phyloP scores from a whole-genome alignment of 495 filamentous ascomycete genomes.

The Penicillium subrubescens region DNA sequence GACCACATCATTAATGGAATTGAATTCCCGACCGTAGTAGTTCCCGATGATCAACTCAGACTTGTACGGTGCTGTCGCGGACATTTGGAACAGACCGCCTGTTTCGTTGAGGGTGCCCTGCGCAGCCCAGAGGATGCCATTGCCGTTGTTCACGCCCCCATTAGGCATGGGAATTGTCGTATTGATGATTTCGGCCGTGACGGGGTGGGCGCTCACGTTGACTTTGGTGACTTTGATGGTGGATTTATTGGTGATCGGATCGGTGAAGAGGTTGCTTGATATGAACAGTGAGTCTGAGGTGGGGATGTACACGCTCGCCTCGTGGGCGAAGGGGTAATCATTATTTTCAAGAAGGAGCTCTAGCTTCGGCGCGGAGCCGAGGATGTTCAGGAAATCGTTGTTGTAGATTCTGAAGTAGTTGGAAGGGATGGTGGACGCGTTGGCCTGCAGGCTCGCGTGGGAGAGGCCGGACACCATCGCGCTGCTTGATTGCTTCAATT shows the following conservation, averaged over 20 bases:
- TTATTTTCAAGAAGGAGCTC: slow-evolving; percentile 40
- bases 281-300: slow-evolving; percentile 58
- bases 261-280: slow-evolving; percentile 54
- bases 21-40: slow-evolving; percentile 50
- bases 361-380: slow-evolving; percentile 39
- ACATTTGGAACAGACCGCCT: slow-evolving; percentile 50
- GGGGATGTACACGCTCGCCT: slow-evolving; percentile 60
- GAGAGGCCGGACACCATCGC: not conserved
- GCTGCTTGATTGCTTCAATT: not conserved
- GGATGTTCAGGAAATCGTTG: slow-evolving; percentile 37
- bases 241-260: slow-evolving; percentile 31
- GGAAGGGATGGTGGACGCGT: slow-evolving; percentile 16
- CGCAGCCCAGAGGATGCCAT: slow-evolving; percentile 50
- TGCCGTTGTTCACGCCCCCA: slow-evolving; percentile 52
- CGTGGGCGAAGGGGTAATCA: slow-evolving; percentile 56
- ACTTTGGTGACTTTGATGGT: slow-evolving; percentile 45
- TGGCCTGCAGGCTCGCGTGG: slow-evolving; percentile 11
- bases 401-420: slow-evolving; percentile 35
- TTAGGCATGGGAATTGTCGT: slow-evolving; percentile 55
- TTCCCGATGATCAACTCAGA: slow-evolving; percentile 35
- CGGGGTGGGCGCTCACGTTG: slow-evolving; percentile 28
- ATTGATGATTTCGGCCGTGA: slow-evolving; percentile 39
- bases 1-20: slow-evolving; percentile 50
- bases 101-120: slow-evolving; percentile 52
- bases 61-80: slow-evolving; percentile 34